Evolutionary conservation across 345 rosid species (phyloP), one percentile per base, ranked within the genome.

Genomic region (Citrus inodora): DNA sequence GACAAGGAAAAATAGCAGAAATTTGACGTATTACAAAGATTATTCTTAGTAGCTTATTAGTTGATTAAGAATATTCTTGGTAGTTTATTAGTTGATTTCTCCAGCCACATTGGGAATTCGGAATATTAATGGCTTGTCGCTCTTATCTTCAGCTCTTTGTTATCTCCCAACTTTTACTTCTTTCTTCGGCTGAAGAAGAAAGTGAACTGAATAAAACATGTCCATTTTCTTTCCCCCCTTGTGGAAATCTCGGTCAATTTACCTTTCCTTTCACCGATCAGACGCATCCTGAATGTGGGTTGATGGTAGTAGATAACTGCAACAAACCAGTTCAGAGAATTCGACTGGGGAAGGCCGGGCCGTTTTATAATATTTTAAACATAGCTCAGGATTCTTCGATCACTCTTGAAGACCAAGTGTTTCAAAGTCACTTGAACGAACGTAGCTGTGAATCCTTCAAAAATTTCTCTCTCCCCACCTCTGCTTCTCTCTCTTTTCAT

Each of bases 381-480:
- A 82, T 90, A 72, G 73, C 81, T 55, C 81, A 83, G 74, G 87
- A 79, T 46, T 9, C 62, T 61, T 58, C 70, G 2, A 56, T 86
- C 24, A 58, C 24, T 24, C 76, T 83, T 42, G 73, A 37, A 1
- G 88, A 86, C 19, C 37, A 65, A 24, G 76, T 55, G 48, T 72
- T 82, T 46, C 56, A 42, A 9, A 17, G 32, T 32, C 71, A 67
- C 59, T 5, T 30, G 38, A 4, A 1, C 17, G 14, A 73, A 11
- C 25, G 33, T 16, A 11, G 56, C 24, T 86, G 89, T 67, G 40
- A 25, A 9, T 81, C 71, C 72, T 81, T 86, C 35, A 63, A 78
- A 19, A 73, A 48, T 75, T 72, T 83, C 27, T 71, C 84, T 56
- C 71, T 86, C 66, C 84, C 88, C 28, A 5, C 14, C 11, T 71